Evolutionary conservation across 495 filamentous ascomycete species (phyloP).

Genomic region (Halenospora varia): DNA sequence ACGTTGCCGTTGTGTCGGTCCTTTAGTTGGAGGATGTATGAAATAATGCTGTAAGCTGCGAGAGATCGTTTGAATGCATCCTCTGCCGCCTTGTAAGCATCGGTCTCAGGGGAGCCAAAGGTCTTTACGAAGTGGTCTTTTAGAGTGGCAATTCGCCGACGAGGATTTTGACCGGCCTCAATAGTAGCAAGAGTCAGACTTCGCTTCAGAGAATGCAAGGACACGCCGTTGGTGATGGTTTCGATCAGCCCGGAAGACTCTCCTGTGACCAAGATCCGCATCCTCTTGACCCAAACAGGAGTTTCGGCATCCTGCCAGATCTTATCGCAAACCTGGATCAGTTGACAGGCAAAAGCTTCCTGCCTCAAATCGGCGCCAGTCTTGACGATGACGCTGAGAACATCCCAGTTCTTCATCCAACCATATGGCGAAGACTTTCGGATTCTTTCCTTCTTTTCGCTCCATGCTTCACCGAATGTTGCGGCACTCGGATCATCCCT

Average conservation of each 20-base stretch:
- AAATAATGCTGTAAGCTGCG: constrained; percentile 73
- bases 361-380: constrained; percentile 72
- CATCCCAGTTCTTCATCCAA: constrained; percentile 77
- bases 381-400: constrained; percentile 76
- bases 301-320: constrained; percentile 69
- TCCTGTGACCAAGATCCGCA: constrained; percentile 75
- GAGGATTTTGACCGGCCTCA: constrained; percentile 60
- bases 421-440: constrained; percentile 70
- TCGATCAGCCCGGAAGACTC: constrained; percentile 75
- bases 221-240: constrained; percentile 77
- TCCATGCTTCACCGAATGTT: constrained; percentile 76
- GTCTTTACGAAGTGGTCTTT: constrained; percentile 73
- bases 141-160: constrained; percentile 64
- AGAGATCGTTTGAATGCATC: constrained; percentile 68
- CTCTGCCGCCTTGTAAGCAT: constrained; percentile 57
- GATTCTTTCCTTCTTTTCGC: constrained; percentile 71
- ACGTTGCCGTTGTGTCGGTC: constrained; percentile 81
- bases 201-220: constrained; percentile 70
- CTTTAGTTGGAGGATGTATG: constrained; percentile 72
- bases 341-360: constrained; percentile 75
- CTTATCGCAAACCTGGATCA: constrained; percentile 69
- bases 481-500: constrained; percentile 77
- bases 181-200: constrained; percentile 66
- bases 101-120: constrained; percentile 59
- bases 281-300: constrained; percentile 74